phyloP scores from a whole-genome alignment of 352 stramenopile genomes.

The Aphanomyces euteiches region DNA sequence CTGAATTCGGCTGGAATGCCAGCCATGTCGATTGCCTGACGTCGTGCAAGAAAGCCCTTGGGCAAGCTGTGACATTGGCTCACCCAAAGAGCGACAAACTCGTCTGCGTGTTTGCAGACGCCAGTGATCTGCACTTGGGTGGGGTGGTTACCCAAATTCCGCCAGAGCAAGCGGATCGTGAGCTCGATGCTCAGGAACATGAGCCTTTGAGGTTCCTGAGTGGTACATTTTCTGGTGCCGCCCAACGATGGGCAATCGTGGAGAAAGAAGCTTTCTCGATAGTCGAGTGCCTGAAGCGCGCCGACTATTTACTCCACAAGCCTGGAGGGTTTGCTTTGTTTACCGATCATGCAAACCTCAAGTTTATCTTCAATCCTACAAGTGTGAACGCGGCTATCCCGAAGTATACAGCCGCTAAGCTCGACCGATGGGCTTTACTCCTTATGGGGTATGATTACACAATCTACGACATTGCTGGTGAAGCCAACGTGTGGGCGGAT shows the following conservation, averaged over 20 bases:
- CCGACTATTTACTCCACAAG: conserved; percentile 29
- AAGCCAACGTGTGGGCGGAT: conserved; percentile 1
- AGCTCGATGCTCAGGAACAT: conserved; percentile 31
- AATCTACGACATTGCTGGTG: conserved; percentile 30
- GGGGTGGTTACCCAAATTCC: conserved; percentile 29
- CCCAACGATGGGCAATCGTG: conserved; percentile 31
- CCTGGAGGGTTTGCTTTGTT: conserved; percentile 23
- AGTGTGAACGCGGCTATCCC: neutral
- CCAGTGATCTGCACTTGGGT: conserved; percentile 19
- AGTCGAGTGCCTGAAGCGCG: conserved; percentile 25
- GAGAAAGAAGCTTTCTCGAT: conserved; percentile 37
- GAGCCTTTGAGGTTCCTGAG: conserved; percentile 29
- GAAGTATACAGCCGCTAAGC: conserved; percentile 4
- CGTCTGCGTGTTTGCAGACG: conserved; percentile 25
- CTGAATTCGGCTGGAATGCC: neutral
- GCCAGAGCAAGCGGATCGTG: conserved; percentile 22
- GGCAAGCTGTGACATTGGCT: neutral
- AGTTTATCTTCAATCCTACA: conserved; percentile 33
- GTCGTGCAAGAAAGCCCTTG: too few species aligned
- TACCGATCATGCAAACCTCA: conserved; percentile 35
- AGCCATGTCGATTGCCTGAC: neutral
- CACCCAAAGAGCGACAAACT: neutral
- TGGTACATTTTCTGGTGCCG: conserved; percentile 31
- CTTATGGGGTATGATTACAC: conserved; percentile 26
- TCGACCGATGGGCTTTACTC: conserved; percentile 30